Evolutionary conservation across 129 eudicot genomes (phyloP), one percentile per base, ranked within the genome.

Genomic region (Helianthus tuberosus): DNA sequence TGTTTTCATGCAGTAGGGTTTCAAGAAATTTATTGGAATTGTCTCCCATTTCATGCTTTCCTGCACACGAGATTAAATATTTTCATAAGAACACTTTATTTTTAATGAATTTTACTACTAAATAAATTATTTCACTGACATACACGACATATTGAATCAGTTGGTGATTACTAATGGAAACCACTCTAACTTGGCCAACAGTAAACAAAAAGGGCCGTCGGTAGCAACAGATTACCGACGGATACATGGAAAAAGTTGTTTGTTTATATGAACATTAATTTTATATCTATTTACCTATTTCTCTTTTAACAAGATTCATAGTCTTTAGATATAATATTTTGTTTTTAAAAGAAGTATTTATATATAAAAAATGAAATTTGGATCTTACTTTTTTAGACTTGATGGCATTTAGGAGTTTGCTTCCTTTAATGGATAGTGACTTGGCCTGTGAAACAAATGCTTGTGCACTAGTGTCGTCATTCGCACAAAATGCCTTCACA

Each of bases 31-130:
- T 35, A 83, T 29, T 54, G 81, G 87, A 75, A 74, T 66, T 73
- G 81, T 88, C 84, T 94, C 99, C 96, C 97, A 94, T 12, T 75
- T 81, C 94, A 91, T 83, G 85, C 93, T 84, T 81, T 88, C 97
- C 96, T 94, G 84, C 29, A 78, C 5, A 43, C 11, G 8, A 13
- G 11, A 64, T 20, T 17, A 1, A 15, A 49, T 27, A 27, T 27
- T 49, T 5, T 63, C 51, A 55, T 71, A 50, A 77, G 71, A 4
- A 50, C 20, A 70, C 32, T 27, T 27, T 27, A 27, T 27, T 27
- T 27, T 27, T 27, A 27, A 27, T 27, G 32, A 27, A 27, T 2
- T 27, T 27, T 2, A 27, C 3, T 27, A 27, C 32, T 27, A 27
- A 27, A 27, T 27, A 27, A 27, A 27, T 27, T 27, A 27, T 1